A percentile compares a stretch with the other conserved stretches of the same genome.
phyloP scores from a whole-genome alignment of 768 basidiomycete species.

The Termitomyces heimii region DNA sequence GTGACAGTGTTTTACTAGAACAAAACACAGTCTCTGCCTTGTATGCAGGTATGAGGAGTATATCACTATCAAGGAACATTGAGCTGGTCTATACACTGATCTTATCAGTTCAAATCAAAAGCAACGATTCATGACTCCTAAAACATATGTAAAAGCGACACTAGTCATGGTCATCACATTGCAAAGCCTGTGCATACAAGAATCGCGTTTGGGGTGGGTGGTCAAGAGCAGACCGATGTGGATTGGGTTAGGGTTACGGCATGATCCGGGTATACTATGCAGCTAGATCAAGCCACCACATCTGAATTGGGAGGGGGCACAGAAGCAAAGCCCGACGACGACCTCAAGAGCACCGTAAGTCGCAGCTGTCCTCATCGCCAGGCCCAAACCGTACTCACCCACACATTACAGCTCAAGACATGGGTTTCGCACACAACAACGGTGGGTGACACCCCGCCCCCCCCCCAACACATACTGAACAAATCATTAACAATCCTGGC shows the following conservation, averaged over 20 bases:
- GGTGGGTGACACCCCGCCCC: too few relatives aligned
- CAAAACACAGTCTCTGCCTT: conserved; percentile 37
- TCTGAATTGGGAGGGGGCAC: conserved; percentile 20
- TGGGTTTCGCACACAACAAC: conserved; percentile 83
- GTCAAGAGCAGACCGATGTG: not conserved
- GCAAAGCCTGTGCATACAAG: too few relatives aligned
- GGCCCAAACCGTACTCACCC: conserved; percentile 12
- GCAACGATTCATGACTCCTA: too few relatives aligned
- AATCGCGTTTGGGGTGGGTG: too few relatives aligned
- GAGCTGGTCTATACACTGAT: not conserved
- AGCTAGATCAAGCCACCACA: conserved; percentile 37
- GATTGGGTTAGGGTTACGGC: conserved; percentile 32
- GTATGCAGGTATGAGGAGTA: conserved; percentile 39
- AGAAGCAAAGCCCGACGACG: conserved; percentile 32
- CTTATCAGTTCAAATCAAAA: too few relatives aligned
- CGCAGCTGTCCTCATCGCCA: conserved; percentile 3
- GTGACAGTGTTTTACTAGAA: too few relatives aligned
- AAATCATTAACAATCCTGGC: too few relatives aligned
- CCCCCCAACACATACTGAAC: too few relatives aligned
- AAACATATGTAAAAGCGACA: too few relatives aligned
- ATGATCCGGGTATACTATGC: conserved; percentile 28
- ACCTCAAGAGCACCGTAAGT: conserved; percentile 44
- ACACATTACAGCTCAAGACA: conserved; percentile 40
- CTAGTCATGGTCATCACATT: too few relatives aligned
- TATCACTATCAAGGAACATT: conserved; percentile 25